Base-by-base conservation (phyloP, 2,329 filamentous ascomycete genomes). In the Apiospora saccharicola region DNA sequence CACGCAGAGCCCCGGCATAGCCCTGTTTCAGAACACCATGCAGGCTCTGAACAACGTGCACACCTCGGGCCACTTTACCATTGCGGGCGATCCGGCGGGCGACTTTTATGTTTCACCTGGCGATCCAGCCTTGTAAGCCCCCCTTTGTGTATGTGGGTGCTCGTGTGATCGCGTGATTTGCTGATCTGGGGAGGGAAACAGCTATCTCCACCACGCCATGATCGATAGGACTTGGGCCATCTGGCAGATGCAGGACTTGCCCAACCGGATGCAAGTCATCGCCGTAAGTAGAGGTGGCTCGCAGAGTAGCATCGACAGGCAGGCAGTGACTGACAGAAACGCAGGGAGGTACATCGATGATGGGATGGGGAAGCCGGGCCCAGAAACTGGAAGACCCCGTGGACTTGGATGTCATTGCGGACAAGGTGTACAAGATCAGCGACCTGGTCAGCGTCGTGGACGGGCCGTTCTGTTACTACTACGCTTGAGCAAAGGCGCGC, bases 21-120 rank as follows among this genome's bases (percentile, higher is more conserved):
- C 51, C 12, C 75, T 73, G n/a, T 84, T 84, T 71, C 80, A 84
- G 77, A 76, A 75, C 49, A 71, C 71, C 49, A 81, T 84, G 80
- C 80, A 84, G 74, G 80, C 75, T 16, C 71, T 72, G 1, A 81
- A 81, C 0, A 80, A 79, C 4, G 76, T 79, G 2, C 79, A 77
- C 67, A 74, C 74, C n/a, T 77, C 75, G 16, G 78, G 80, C 10
- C 79, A 80, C 68, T 79, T 78, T 67, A 79, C 76, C 24, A 74
- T 80, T 4, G 77, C 77, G 44, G 80, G 79, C 16, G 78, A 80
- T 71, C 76, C 77, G 8, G 76, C 71, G 1, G 74, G 72, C n/a
- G 75, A 78, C 24, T 68, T 75, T 37, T 77, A 72, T 14, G 64
- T 69, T 2, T 74, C 75, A 3, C 74, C 75, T 0, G 73, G 74